phyloP scores from a whole-genome alignment of 352 stramenopile genomes.

The Globisporangium takayamanum region DNA sequence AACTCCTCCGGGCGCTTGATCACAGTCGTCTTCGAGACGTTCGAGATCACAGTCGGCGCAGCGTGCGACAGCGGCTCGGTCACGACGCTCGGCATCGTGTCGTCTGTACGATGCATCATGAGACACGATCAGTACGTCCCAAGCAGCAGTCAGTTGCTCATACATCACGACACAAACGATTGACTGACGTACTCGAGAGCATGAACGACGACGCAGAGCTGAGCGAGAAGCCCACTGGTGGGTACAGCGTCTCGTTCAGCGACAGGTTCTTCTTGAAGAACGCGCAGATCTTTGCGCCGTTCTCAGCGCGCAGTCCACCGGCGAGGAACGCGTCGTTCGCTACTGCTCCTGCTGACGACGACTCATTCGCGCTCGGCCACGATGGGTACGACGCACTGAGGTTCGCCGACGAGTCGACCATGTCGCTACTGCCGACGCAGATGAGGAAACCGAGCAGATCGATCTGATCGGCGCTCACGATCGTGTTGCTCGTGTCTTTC shows the following conservation, averaged over 20 bases:
- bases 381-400: slow-evolving; percentile 62
- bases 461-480: slow-evolving; percentile 56
- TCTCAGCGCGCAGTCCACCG: slow-evolving; percentile 26
- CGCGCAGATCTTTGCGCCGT: slow-evolving; percentile 50
- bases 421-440: slow-evolving; percentile 45
- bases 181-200: slow-evolving; percentile 9
- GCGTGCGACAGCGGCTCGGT: slow-evolving; percentile 6
- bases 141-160: not conserved
- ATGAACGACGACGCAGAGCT: slow-evolving; percentile 13
- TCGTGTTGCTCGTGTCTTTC: slow-evolving; percentile 39
- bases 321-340: slow-evolving; percentile 17
- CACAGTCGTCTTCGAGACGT: slow-evolving; percentile 67
- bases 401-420: slow-evolving; percentile 42
- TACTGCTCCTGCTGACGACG: not conserved
- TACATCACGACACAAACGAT: not conserved
- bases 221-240: slow-evolving; percentile 63
- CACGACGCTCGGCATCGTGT: not conserved
- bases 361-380: slow-evolving; percentile 29
- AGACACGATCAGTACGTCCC: not conserved
- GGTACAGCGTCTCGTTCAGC: slow-evolving; percentile 78
- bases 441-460: slow-evolving; percentile 73
- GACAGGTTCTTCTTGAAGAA: slow-evolving; percentile 75
- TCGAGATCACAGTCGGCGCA: slow-evolving; percentile 46
- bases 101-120: not conserved
- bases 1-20: slow-evolving; percentile 76